phyloP scores from a whole-genome alignment of 257 asterid genomes.

The Asclepias syriaca region DNA sequence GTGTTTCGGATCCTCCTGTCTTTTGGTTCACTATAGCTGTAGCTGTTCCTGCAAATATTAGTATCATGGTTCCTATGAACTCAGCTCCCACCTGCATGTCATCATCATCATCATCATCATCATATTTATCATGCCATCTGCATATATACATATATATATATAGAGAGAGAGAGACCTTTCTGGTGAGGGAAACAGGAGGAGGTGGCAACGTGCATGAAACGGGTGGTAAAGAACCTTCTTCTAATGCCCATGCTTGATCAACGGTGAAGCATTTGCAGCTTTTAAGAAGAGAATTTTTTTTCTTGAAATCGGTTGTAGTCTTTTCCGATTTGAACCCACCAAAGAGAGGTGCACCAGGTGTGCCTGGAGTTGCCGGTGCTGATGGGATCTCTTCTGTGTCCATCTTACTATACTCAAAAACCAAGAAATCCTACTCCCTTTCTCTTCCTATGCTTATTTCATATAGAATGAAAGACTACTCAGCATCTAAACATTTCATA shows the following conservation, averaged over 20 bases:
- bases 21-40: conserved; percentile 74
- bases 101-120: no score
- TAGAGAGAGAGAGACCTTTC: conserved; percentile 41
- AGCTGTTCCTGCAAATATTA: conserved; percentile 66
- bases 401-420: conserved; percentile 15
- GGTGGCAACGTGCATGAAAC: conserved; percentile 56
- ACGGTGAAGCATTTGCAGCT: conserved; percentile 58
- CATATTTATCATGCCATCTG: no score
- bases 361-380: conserved; percentile 64
- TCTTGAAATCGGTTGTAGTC: conserved; percentile 21
- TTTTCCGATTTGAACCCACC: conserved; percentile 37
- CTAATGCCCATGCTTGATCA: conserved; percentile 44
- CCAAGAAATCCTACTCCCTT: background rate
- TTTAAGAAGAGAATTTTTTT: conserved; percentile 40
- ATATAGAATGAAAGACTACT: background rate
- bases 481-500: no score
- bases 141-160: background rate
- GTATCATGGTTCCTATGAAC: conserved; percentile 71
- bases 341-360: conserved; percentile 70
- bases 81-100: conserved; percentile 81
- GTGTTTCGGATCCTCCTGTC: conserved; percentile 68
- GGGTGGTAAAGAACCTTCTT: conserved; percentile 63
- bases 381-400: conserved; percentile 55
- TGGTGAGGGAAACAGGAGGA: conserved; percentile 67
- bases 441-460: background rate